These are phyloP conservation scores for Rostrohypoxylon terebratum DNA, from an alignment of 495 filamentous ascomycete species.

Conservation along the genomic window DNA sequence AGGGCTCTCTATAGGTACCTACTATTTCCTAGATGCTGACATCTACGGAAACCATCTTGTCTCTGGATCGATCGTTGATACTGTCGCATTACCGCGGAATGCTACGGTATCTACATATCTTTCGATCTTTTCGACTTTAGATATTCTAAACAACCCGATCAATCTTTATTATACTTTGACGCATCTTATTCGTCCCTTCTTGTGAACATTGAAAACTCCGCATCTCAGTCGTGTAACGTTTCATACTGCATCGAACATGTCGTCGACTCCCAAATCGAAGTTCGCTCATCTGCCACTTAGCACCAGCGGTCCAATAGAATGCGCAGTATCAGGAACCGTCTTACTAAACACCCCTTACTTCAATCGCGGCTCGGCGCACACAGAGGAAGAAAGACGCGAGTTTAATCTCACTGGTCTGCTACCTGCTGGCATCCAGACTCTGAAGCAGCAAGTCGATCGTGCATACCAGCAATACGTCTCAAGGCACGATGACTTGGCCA, in stretches of 20 bases:
- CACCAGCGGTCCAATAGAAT: slow-evolving; percentile 71
- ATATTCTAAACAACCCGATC: background rate
- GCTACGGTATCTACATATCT: background rate
- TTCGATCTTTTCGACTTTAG: background rate
- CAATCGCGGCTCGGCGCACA: slow-evolving; percentile 87
- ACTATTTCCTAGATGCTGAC: slow-evolving; percentile 16
- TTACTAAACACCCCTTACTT: slow-evolving; percentile 77
- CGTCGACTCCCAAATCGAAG: slow-evolving; percentile 53
- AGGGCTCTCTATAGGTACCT: slow-evolving; percentile 19
- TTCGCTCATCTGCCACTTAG: slow-evolving; percentile 72
- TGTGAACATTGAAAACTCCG: slow-evolving; percentile 35
- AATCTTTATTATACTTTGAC: slow-evolving; percentile 35
- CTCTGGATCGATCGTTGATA: background rate
- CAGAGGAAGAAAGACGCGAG: slow-evolving; percentile 70
- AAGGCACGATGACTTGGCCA: slow-evolving; percentile 78
- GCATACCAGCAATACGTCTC: slow-evolving; percentile 83
- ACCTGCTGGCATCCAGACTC: slow-evolving; percentile 76
- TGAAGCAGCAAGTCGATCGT: slow-evolving; percentile 82
- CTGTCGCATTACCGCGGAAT: background rate
- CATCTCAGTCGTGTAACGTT: slow-evolving; percentile 28
- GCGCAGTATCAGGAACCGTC: slow-evolving; percentile 68
- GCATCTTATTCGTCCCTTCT: slow-evolving; percentile 36
- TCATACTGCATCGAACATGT: slow-evolving; percentile 38
- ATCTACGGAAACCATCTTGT: slow-evolving; percentile 5
- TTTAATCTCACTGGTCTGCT: slow-evolving; percentile 80